Evolutionary conservation across 78 protist species (phyloP).

Genomic region (Anaeramoeba flamelloides): DNA sequence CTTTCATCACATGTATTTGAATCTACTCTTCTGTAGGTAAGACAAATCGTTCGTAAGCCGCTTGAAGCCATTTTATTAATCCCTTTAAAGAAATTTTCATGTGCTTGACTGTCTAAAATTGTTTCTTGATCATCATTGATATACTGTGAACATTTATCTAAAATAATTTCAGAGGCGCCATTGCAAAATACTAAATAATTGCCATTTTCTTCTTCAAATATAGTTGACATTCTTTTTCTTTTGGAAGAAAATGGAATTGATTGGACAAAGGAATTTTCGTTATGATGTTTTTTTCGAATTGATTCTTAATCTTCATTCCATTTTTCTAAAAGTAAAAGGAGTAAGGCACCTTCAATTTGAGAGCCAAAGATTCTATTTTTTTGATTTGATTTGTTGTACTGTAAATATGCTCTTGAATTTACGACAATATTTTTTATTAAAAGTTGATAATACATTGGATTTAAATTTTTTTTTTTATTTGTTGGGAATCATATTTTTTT

Average conservation of each 20-base stretch:
- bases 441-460: background rate
- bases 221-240: slow-evolving; percentile 39
- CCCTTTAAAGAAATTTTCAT: too few species aligned
- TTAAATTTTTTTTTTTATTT: background rate
- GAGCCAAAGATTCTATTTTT: too few species aligned
- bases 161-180: slow-evolving; percentile 74
- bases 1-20: too few species aligned
- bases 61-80: slow-evolving; percentile 2
- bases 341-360: too few species aligned
- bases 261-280: too few species aligned
- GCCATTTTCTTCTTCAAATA: slow-evolving; percentile 8
- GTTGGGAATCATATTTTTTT: background rate
- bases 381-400: too few species aligned
- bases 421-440: too few species aligned
- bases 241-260: slow-evolving; percentile 17
- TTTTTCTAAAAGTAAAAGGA: too few species aligned
- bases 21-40: slow-evolving; percentile 15
- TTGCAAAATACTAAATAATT: slow-evolving; percentile 32
- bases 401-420: too few species aligned
- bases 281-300: too few species aligned
- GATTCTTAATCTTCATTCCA: too few species aligned
- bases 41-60: slow-evolving; percentile 15
- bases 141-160: slow-evolving; percentile 26
- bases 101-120: too few species aligned
- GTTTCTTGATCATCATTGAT: background rate